These are phyloP conservation scores for Aspergillus unguis DNA, from an alignment of 2,329 filamentous ascomycete species.

Conservation along the genomic window DNA sequence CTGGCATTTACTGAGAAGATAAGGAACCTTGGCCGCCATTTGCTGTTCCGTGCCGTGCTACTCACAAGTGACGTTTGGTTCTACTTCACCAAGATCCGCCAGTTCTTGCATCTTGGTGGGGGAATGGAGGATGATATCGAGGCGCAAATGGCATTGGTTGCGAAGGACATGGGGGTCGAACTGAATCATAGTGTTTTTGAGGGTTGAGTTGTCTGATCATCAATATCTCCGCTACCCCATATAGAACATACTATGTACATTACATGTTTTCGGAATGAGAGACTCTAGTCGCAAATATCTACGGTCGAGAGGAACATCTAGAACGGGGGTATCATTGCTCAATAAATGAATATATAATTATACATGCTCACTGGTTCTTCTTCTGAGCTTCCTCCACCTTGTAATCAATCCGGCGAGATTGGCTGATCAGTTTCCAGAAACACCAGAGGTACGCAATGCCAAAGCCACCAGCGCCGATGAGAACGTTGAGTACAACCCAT, in stretches of 20 bases:
- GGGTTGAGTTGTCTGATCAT: conserved; percentile 51
- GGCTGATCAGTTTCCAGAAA: conserved; percentile 58
- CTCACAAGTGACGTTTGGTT: conserved; percentile 76
- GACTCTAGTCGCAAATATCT: neutral
- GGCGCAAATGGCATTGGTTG: conserved; percentile 78
- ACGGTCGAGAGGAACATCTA: neutral
- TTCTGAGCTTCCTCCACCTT: conserved; percentile 28
- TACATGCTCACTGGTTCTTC: conserved; percentile 31
- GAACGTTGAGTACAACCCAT: conserved; percentile 89
- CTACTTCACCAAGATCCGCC: conserved; percentile 73
- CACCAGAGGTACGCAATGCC: conserved; percentile 90
- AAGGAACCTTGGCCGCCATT: conserved; percentile 68
- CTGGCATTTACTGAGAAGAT: conserved; percentile 61
- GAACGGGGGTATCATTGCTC: conserved; percentile 29
- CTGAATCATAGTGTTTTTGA: conserved; percentile 86
- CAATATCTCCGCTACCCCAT: neutral
- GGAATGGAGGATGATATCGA: conserved; percentile 97
- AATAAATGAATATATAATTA: conserved; percentile 3
- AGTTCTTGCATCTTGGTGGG: conserved; percentile 70
- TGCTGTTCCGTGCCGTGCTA: conserved; percentile 78
- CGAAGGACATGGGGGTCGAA: conserved; percentile 87
- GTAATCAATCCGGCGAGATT: conserved; percentile 27
- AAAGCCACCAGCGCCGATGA: conserved; percentile 81
- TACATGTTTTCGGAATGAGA: conserved; percentile 1
- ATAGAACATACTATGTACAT: conserved; percentile 6